A percentile compares a stretch with the other conserved stretches of the same genome.
Evolutionary conservation across 2,329 filamentous ascomycete genomes (phyloP).

Genomic region (Phaeosphaeriaceae sp.): DNA sequence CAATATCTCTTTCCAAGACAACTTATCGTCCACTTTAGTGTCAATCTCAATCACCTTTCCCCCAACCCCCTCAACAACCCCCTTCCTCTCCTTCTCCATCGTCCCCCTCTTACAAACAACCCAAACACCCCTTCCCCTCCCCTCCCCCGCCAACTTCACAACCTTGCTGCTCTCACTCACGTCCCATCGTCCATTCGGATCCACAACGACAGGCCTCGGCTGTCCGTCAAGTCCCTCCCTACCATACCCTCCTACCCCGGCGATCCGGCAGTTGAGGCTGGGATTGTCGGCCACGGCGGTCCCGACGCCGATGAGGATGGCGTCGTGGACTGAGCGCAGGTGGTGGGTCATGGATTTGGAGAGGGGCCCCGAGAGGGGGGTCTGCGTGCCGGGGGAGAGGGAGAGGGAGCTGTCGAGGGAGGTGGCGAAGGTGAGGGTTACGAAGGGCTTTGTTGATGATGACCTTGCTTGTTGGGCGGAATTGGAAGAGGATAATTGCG

Average conservation of each 20-base stretch:
- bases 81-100: slow-evolving; percentile 38
- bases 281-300: slow-evolving; percentile 88
- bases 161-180: slow-evolving; percentile 69
- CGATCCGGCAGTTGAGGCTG: slow-evolving; percentile 80
- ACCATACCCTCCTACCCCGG: slow-evolving; percentile 65
- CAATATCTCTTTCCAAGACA: slow-evolving; percentile 70
- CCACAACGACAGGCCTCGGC: slow-evolving; percentile 82
- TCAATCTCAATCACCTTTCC: slow-evolving; percentile 29
- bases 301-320: slow-evolving; percentile 84
- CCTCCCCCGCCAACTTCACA: slow-evolving; percentile 68
- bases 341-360: slow-evolving; percentile 95
- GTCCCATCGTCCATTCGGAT: slow-evolving; percentile 79
- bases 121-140: slow-evolving; percentile 76
- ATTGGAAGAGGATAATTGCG: slow-evolving; percentile 1
- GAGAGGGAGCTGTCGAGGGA: slow-evolving; percentile 86
- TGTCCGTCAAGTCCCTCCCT: slow-evolving; percentile 64
- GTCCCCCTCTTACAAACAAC: slow-evolving; percentile 58
- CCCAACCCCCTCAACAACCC: slow-evolving; percentile 34
- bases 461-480: background rate
- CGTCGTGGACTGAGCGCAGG: slow-evolving; percentile 81
- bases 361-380: slow-evolving; percentile 79
- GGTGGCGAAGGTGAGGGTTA: slow-evolving; percentile 86
- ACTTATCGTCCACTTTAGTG: background rate
- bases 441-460: slow-evolving; percentile 21
- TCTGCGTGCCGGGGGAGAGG: slow-evolving; percentile 79